A percentile compares a stretch with the other conserved stretches of the same genome.
These are phyloP conservation scores for Nicotiana noctiflora DNA, from an alignment of 257 asterid genomes.

Conservation along the genomic window DNA sequence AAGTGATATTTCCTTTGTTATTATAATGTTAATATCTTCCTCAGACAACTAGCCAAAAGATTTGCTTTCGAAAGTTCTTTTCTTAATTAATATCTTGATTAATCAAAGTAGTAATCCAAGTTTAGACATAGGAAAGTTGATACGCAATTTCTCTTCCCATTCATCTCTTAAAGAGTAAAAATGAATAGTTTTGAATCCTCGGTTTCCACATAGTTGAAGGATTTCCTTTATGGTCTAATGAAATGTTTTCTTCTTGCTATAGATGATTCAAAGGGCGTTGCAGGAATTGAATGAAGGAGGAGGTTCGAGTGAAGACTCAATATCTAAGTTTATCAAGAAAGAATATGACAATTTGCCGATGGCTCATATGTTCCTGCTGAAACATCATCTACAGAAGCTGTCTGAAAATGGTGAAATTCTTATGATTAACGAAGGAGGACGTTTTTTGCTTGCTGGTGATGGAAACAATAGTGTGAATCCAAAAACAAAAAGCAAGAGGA, in stretches of 20 bases:
- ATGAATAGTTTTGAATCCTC: background rate
- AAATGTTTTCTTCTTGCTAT: conserved; percentile 7
- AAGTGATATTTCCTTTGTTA: background rate
- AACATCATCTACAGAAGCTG: conserved; percentile 33
- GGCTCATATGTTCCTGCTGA: conserved; percentile 36
- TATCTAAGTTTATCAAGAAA: conserved; percentile 34
- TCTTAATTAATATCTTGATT: background rate
- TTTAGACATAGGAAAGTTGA: background rate
- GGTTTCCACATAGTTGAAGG: no score
- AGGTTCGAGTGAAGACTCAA: conserved; percentile 41
- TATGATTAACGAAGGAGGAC: conserved; percentile 6
- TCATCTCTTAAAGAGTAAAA: background rate
- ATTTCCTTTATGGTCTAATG: background rate
- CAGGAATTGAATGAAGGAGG: conserved; percentile 30
- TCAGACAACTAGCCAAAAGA: background rate
- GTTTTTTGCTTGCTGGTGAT: conserved; percentile 22
- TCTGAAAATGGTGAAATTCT: conserved; percentile 29
- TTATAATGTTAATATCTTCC: background rate
- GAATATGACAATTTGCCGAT: conserved; percentile 32
- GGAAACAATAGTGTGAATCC: background rate
- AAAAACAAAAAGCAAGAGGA: conserved; percentile 19
- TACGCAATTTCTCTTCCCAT: background rate
- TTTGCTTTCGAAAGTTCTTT: background rate
- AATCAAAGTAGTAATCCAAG: background rate
- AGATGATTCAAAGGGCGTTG: conserved; percentile 62